phyloP scores from a whole-genome alignment of 2,329 filamentous ascomycete genomes.

The Dothideomycetes sp. region DNA sequence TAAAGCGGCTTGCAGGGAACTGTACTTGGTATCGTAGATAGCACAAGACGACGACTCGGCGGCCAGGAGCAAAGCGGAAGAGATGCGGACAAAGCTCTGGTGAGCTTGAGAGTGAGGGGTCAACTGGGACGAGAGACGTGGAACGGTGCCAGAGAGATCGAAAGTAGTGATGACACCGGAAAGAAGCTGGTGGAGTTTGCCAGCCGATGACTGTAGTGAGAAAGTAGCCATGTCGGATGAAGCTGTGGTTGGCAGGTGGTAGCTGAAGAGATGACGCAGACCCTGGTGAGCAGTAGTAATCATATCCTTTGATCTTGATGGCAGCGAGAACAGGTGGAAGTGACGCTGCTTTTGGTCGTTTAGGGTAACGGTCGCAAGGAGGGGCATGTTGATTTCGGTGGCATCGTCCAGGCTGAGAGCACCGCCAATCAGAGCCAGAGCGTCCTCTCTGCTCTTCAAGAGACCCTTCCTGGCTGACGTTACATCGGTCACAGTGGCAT shows the following conservation, averaged over 20 bases:
- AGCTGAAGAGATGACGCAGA: constrained; percentile 18
- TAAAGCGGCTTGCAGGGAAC: constrained; percentile 38
- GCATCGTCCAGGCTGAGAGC: constrained; percentile 20
- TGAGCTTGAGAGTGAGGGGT: constrained; percentile 37
- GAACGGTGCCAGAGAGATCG: constrained; percentile 54
- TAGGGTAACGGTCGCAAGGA: constrained; percentile 27
- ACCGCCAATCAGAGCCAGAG: constrained; percentile 31
- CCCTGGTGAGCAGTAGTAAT: constrained; percentile 13
- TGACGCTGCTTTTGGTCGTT: constrained; percentile 1
- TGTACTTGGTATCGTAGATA: constrained; percentile 62
- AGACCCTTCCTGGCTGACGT: constrained; percentile 35
- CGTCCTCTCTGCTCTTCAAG: constrained; percentile 36
- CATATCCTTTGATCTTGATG: constrained; percentile 12
- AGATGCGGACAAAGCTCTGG: constrained; percentile 57
- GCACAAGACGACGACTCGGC: constrained; percentile 48
- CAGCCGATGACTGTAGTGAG: constrained; percentile 46
- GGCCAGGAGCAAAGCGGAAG: constrained; percentile 56
- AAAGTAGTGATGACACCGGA: constrained; percentile 50
- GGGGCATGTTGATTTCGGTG: constrained; percentile 27
- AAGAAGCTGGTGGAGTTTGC: constrained; percentile 53
- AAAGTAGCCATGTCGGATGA: constrained; percentile 11
- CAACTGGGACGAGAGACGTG: constrained; percentile 46
- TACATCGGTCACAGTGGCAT: constrained; percentile 21
- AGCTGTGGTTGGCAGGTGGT: constrained; percentile 17
- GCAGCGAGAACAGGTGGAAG: constrained; percentile 14